Conservation (phyloP, 2,329 filamentous ascomycete species). For the Fusarium sororula region DNA sequence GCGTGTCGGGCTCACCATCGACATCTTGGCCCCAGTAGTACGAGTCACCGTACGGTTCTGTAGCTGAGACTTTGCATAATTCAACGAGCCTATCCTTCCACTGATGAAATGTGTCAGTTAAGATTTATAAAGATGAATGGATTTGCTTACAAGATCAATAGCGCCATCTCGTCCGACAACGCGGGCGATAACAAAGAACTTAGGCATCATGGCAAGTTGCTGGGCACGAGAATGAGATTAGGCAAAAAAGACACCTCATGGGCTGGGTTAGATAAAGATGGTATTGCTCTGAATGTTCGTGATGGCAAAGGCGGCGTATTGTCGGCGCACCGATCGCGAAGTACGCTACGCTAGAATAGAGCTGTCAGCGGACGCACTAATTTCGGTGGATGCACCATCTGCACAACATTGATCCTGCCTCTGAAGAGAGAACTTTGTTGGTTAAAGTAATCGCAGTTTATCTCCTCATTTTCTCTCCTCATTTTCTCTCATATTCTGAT, state of each 20-base stretch:
- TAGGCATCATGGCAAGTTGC: fast-evolving
- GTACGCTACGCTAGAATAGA: too few relatives aligned
- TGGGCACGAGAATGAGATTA: fast-evolving
- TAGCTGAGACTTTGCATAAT: not conserved
- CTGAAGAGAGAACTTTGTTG: too few relatives aligned
- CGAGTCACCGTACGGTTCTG: not conserved
- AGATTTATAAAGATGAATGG: fast-evolving
- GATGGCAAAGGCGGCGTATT: not conserved
- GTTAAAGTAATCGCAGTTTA: not conserved
- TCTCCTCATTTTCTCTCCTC: not conserved
- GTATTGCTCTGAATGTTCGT: too few relatives aligned
- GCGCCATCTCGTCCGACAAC: not conserved
- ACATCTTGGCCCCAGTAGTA: not conserved
- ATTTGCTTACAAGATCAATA: not conserved
- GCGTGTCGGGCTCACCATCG: not conserved
- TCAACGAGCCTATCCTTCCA: not conserved
- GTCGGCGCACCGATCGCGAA: not conserved
- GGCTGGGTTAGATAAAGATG: fast-evolving
- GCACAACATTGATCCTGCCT: not conserved
- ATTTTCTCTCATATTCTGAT: not conserved
- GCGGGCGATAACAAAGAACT: not conserved
- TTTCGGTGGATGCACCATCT: not conserved
- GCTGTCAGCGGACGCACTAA: not conserved
- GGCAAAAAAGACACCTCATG: fast-evolving
- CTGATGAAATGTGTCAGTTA: not conserved